These are phyloP conservation scores for Psilocybe tampanensis DNA, from an alignment of 768 basidiomycete genomes.

Conservation along the genomic window DNA sequence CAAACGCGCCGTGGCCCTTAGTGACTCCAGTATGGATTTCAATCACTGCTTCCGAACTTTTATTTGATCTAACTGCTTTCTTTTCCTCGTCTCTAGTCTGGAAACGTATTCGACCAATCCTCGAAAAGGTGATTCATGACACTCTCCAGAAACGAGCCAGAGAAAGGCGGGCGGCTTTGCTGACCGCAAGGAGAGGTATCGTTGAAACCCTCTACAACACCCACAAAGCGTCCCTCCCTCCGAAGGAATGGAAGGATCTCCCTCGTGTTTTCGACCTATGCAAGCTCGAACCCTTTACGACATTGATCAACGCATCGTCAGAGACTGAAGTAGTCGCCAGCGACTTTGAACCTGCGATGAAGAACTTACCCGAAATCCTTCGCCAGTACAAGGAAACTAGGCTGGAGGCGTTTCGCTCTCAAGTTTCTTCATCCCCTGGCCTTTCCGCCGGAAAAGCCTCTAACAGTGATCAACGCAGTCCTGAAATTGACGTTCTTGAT, in stretches of 20 bases:
- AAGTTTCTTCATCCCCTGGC: not conserved
- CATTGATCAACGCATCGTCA: not conserved
- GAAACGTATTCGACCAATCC: not conserved
- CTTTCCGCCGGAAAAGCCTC: too few species aligned
- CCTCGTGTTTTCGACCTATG: not conserved
- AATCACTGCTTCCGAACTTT: not conserved
- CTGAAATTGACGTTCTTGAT: not conserved
- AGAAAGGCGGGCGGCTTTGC: not conserved
- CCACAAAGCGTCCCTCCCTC: not conserved
- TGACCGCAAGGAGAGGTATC: not conserved
- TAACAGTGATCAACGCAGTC: too few species aligned
- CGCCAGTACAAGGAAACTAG: not conserved
- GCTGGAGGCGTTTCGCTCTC: not conserved
- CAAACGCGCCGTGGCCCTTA: not conserved
- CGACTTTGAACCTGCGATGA: not conserved
- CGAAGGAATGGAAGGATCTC: not conserved
- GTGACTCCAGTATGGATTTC: not conserved
- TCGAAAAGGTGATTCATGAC: not conserved
- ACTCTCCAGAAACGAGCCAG: not conserved
- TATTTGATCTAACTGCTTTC: not conserved
- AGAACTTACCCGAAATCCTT: not conserved
- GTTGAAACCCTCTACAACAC: not conserved
- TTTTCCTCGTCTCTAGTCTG: not conserved
- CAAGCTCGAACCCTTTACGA: not conserved
- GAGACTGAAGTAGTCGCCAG: not conserved